phyloP scores from a whole-genome alignment of 495 filamentous ascomycete species.

The Aspergillus conjunctus region DNA sequence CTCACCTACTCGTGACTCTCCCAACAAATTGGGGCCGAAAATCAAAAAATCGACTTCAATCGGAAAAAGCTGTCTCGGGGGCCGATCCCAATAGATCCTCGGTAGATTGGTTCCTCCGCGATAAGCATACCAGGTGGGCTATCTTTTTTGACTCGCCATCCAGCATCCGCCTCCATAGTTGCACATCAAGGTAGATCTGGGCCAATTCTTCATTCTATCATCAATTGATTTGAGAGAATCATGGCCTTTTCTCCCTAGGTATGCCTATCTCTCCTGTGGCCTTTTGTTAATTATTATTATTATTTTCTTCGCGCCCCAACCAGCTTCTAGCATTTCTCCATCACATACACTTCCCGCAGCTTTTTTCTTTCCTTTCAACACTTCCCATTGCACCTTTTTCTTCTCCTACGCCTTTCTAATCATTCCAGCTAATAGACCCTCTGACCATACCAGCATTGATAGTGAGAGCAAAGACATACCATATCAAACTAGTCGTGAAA shows the following conservation, averaged over 20 bases:
- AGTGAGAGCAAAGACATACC: neutral
- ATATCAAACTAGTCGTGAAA: neutral
- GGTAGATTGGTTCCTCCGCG: too few species aligned
- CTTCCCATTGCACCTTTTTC: neutral
- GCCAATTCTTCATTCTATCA: too few species aligned
- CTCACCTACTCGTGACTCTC: too few species aligned
- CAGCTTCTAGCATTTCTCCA: neutral
- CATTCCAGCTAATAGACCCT: neutral
- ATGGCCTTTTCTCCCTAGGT: neutral
- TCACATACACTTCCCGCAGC: neutral
- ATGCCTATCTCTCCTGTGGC: neutral
- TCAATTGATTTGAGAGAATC: too few species aligned
- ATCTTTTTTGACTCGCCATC: neutral
- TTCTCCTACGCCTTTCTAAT: neutral
- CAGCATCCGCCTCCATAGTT: neutral
- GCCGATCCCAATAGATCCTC: too few species aligned
- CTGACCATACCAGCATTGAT: neutral
- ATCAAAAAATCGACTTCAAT: too few species aligned
- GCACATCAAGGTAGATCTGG: too few species aligned
- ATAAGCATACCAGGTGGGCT: too few species aligned
- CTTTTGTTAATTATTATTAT: neutral
- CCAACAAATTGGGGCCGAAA: too few species aligned
- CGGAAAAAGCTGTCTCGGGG: too few species aligned
- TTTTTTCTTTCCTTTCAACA: constrained; percentile 3
- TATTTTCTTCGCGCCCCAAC: neutral